These are phyloP conservation scores for Blastomyces gilchristii DNA, from an alignment of 2,329 filamentous ascomycete species.

Conservation along the genomic window DNA sequence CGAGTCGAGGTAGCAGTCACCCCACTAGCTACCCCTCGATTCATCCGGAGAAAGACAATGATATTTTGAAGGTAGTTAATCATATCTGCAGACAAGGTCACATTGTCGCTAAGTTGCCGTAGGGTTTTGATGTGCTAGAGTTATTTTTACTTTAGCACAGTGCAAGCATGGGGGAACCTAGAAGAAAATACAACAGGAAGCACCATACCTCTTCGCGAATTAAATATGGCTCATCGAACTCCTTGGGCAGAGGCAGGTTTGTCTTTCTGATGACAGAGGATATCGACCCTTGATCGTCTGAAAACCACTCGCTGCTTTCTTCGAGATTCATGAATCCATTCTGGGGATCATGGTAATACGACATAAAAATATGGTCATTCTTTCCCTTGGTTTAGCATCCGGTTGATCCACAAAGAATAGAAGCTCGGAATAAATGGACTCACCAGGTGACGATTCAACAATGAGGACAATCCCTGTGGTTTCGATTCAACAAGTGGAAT, in stretches of 20 bases:
- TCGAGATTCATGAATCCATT: constrained; percentile 69
- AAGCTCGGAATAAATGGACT: constrained; percentile 5
- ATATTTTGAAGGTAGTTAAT: constrained; percentile 80
- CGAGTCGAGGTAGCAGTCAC: constrained; percentile 68
- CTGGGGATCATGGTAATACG: constrained; percentile 65
- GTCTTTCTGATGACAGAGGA: constrained; percentile 30
- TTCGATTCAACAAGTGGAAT: constrained; percentile 53
- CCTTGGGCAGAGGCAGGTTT: constrained; percentile 3
- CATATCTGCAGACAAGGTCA: constrained; percentile 64
- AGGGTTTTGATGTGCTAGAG: constrained; percentile 46
- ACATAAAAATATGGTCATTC: constrained; percentile 80
- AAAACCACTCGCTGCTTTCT: constrained; percentile 40
- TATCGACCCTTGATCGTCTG: constrained; percentile 26
- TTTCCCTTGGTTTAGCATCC: constrained; percentile 15
- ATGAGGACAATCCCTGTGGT: constrained; percentile 22
- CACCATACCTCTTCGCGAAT: constrained; percentile 7
- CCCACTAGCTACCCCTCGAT: constrained; percentile 70
- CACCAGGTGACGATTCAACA: constrained; percentile 36
- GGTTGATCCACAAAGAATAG: neutral
- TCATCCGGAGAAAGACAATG: constrained; percentile 73
- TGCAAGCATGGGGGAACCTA: neutral
- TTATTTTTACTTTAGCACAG: neutral
- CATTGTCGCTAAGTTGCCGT: constrained; percentile 46
- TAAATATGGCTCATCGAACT: constrained; percentile 3
- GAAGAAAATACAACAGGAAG: neutral